Evolutionary conservation across 352 stramenopile species (phyloP).

Genomic region (Globisporangium iwayamae): DNA sequence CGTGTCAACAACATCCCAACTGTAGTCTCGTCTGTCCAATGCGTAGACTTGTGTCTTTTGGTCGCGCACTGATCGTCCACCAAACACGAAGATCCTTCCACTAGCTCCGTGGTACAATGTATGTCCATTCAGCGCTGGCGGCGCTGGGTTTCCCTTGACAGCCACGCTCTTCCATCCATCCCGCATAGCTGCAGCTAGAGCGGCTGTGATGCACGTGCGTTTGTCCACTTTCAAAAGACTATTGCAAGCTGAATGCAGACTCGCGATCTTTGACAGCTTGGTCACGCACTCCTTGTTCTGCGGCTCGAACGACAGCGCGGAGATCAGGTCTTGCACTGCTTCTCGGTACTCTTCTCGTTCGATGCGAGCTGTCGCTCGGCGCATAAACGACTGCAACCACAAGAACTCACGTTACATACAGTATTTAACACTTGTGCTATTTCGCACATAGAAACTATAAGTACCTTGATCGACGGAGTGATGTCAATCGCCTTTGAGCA

Average conservation of each 20-base stretch:
- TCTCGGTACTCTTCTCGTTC: constrained; percentile 20
- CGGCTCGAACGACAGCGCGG: constrained; percentile 43
- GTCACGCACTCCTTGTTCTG: constrained; percentile 47
- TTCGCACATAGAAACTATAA: background rate
- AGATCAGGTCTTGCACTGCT: constrained; percentile 40
- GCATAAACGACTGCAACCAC: constrained; percentile 43
- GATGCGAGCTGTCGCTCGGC: constrained; percentile 42
- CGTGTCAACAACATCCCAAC: constrained; percentile 41
- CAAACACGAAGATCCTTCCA: constrained; percentile 38
- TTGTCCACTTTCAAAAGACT: background rate
- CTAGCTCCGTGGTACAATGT: constrained; percentile 35
- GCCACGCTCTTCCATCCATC: constrained; percentile 39
- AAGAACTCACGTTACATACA: background rate
- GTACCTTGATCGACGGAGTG: constrained; percentile 57
- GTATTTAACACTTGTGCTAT: background rate
- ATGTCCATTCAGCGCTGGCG: constrained; percentile 60
- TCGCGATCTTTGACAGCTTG: constrained; percentile 32
- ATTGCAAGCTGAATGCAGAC: background rate
- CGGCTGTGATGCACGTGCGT: constrained; percentile 25
- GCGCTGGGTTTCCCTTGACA: constrained; percentile 65
- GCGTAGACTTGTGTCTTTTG: constrained; percentile 49
- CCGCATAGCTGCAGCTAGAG: constrained; percentile 25
- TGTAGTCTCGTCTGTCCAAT: constrained; percentile 39
- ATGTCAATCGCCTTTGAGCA: constrained; percentile 44
- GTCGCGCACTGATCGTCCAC: constrained; percentile 57